These are phyloP conservation scores for Galeopsis tetrahit DNA, from an alignment of 257 asterid species.

Conservation along the genomic window DNA sequence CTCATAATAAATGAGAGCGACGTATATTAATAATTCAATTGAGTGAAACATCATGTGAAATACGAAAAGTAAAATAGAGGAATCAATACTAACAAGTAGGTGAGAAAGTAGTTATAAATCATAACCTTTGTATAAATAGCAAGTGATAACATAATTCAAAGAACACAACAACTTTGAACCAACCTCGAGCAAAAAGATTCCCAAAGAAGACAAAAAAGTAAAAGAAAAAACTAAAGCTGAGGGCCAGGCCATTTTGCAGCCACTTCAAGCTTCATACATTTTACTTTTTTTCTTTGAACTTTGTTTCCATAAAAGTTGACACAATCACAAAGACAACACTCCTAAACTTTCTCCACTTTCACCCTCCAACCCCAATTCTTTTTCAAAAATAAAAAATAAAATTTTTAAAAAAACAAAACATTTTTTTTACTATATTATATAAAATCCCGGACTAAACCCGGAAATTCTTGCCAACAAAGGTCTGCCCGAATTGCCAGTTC, in stretches of 20 bases:
- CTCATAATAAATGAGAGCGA: too few relatives aligned
- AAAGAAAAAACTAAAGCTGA: conserved; percentile 36
- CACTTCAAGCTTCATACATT: conserved; percentile 52
- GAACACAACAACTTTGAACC: neutral
- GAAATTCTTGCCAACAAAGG: conserved; percentile 66
- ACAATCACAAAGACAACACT: conserved; percentile 38
- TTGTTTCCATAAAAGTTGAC: conserved; percentile 23
- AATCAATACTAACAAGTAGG: neutral
- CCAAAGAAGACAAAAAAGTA: neutral
- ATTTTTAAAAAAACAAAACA: neutral
- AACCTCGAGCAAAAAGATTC: conserved; percentile 19
- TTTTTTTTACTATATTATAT: neutral
- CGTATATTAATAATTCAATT: too few relatives aligned
- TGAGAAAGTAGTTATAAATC: neutral
- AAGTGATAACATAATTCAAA: neutral
- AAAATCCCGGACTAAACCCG: conserved; percentile 21
- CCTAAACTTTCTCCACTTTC: conserved; percentile 30
- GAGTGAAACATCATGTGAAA: too few relatives aligned
- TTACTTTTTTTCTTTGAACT: neutral
- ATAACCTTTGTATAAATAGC: neutral
- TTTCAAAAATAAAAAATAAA: neutral
- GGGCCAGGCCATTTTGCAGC: conserved; percentile 57
- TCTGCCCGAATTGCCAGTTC: conserved; percentile 82
- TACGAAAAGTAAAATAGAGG: too few relatives aligned
- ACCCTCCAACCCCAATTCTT: conserved; percentile 9